phyloP scores from a whole-genome alignment of 768 basidiomycete genomes.

The Boletus reticulatus region DNA sequence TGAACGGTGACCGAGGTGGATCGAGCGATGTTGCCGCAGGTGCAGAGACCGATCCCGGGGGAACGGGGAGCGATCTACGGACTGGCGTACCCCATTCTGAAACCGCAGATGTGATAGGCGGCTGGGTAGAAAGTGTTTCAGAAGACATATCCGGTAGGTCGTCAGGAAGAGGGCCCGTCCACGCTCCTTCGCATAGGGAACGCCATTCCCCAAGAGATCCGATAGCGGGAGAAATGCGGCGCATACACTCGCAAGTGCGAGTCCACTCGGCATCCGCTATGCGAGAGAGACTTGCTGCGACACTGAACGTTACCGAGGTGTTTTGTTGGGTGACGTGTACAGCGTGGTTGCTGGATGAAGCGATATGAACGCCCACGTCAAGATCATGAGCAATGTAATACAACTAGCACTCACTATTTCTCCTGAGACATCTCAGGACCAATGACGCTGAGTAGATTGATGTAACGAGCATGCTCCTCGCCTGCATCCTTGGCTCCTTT shows the following conservation, averaged over 20 bases:
- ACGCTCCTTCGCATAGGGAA: conserved; percentile 73
- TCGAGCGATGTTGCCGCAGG: conserved; percentile 11
- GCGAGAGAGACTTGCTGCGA: conserved; percentile 64
- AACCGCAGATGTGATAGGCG: conserved; percentile 1
- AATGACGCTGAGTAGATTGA: conserved; percentile 65
- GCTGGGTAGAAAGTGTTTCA: not conserved
- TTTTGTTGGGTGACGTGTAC: conserved; percentile 62
- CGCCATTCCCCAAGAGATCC: conserved; percentile 74
- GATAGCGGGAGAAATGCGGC: conserved; percentile 62
- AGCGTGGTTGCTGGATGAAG: conserved; percentile 56
- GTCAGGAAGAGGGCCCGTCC: conserved; percentile 46
- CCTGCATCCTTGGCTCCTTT: conserved; percentile 61
- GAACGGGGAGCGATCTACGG: conserved; percentile 22
- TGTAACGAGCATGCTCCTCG: conserved; percentile 77
- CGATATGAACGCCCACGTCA: not conserved
- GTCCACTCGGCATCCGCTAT: conserved; percentile 82
- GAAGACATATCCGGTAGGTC: conserved; percentile 25
- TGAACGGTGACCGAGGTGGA: conserved; percentile 27
- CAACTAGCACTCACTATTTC: conserved; percentile 57
- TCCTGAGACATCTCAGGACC: conserved; percentile 80
- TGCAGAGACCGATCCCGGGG: conserved; percentile 13
- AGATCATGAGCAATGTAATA: not conserved
- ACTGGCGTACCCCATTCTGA: conserved; percentile 31
- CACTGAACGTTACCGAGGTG: conserved; percentile 50
- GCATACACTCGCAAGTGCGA: conserved; percentile 67